Percentiles rank a stretch among this genome's conserved stretches.
These are phyloP conservation scores for Metarhizium rileyi DNA, from an alignment of 2,329 filamentous ascomycete species.

Conservation along the genomic window DNA sequence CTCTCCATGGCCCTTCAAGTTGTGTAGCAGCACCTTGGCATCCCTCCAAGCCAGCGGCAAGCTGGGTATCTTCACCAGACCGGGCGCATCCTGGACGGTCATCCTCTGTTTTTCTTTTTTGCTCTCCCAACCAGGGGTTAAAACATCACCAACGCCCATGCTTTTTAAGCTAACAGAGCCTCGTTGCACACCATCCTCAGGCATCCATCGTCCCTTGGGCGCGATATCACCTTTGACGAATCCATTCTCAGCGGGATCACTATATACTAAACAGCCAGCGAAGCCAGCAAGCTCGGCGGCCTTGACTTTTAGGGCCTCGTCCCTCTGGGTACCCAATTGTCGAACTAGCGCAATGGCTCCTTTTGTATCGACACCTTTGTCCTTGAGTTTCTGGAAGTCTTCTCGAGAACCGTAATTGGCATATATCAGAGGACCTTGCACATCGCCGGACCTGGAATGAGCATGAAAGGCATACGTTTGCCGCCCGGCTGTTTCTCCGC, in stretches of 20 bases:
- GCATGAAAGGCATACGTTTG: slow-evolving; percentile 81
- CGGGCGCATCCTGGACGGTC: slow-evolving; percentile 58
- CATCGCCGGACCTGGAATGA: slow-evolving; percentile 77
- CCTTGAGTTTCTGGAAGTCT: slow-evolving; percentile 66
- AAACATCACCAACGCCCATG: slow-evolving; percentile 80
- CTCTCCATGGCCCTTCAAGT: slow-evolving; percentile 65
- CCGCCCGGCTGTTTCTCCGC: slow-evolving; percentile 49
- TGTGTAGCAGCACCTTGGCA: slow-evolving; percentile 67
- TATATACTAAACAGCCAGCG: slow-evolving; percentile 83
- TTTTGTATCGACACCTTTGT: slow-evolving; percentile 61
- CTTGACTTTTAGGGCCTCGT: slow-evolving; percentile 76
- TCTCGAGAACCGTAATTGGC: slow-evolving; percentile 82
- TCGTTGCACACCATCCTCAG: slow-evolving; percentile 71
- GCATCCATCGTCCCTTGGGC: slow-evolving; percentile 71
- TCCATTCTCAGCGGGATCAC: slow-evolving; percentile 77
- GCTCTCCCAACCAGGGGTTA: slow-evolving; percentile 81
- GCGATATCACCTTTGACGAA: slow-evolving; percentile 63
- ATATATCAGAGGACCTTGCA: slow-evolving; percentile 78
- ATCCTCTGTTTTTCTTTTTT: slow-evolving; percentile 56
- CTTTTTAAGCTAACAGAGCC: slow-evolving; percentile 72
- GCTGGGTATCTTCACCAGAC: slow-evolving; percentile 76
- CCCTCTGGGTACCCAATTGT: slow-evolving; percentile 64
- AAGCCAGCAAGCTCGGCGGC: slow-evolving; percentile 82
- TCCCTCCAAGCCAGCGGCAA: slow-evolving; percentile 85
- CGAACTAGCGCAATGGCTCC: slow-evolving; percentile 79